Evolutionary conservation across 1,139 yeast genomes (phyloP).

Genomic region (Geotrichum europaeum): DNA sequence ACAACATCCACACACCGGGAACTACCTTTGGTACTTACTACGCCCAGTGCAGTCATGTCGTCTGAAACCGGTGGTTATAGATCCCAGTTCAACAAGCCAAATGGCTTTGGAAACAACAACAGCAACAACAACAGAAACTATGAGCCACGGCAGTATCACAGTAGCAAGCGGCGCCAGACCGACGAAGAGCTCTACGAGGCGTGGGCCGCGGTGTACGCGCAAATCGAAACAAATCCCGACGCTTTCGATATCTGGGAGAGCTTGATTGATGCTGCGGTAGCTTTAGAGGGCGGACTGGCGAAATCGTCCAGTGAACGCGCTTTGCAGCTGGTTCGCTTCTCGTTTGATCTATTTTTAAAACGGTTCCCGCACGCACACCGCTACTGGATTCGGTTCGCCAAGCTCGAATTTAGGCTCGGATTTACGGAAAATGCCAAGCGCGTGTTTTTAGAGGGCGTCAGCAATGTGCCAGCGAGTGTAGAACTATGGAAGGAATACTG

Average conservation of each 20-base stretch:
- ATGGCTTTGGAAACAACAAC: not conserved
- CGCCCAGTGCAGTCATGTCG: not conserved
- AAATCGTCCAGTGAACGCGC: slow-evolving; percentile 41
- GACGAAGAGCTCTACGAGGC: slow-evolving; percentile 12
- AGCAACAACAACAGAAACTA: not conserved
- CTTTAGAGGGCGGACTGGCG: slow-evolving; percentile 37
- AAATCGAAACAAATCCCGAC: slow-evolving; percentile 32
- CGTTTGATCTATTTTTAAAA: slow-evolving; percentile 54
- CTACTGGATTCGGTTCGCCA: slow-evolving; percentile 76
- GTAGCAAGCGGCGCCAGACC: slow-evolving; percentile 3
- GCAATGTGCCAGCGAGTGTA: slow-evolving; percentile 48
- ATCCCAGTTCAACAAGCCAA: slow-evolving; percentile 1
- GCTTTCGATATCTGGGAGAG: slow-evolving; percentile 44
- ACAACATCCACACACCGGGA: not conserved
- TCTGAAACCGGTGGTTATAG: slow-evolving; percentile 9
- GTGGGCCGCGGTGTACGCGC: slow-evolving; percentile 29
- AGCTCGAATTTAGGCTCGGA: slow-evolving; percentile 55
- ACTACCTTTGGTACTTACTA: not conserved
- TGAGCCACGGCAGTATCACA: slow-evolving; percentile 1
- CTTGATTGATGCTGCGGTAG: slow-evolving; percentile 35
- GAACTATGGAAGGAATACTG: slow-evolving; percentile 72
- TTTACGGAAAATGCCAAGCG: slow-evolving; percentile 37
- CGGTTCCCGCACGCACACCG: slow-evolving; percentile 68
- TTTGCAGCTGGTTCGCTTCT: slow-evolving; percentile 39
- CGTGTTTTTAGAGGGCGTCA: slow-evolving; percentile 52